Evolutionary conservation across 768 basidiomycete genomes (phyloP).

Genomic region (Suillus paluster): DNA sequence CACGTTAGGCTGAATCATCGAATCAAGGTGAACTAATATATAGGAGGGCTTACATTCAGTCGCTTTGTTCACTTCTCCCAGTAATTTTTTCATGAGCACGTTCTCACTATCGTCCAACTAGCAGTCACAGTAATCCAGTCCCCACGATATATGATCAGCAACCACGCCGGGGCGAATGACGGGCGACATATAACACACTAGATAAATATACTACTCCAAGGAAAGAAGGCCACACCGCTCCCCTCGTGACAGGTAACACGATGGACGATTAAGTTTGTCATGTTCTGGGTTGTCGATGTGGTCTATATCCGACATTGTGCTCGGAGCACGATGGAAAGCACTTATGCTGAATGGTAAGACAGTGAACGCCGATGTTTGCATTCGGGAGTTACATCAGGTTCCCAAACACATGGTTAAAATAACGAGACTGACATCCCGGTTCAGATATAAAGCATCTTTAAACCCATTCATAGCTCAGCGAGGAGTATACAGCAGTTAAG

Average conservation of each 20-base stretch:
- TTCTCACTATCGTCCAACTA: neutral
- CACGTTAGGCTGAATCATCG: too few relatives aligned
- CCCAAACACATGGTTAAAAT: neutral
- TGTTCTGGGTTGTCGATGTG: conserved; percentile 43
- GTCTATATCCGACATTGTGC: neutral
- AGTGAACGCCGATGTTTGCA: conserved; percentile 55
- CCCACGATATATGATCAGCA: neutral
- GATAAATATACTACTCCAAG: conserved; percentile 57
- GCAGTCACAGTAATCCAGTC: neutral
- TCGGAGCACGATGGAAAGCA: conserved; percentile 5
- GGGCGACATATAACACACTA: conserved; percentile 37
- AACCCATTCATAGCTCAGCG: conserved; percentile 38
- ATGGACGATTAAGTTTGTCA: conserved; percentile 51
- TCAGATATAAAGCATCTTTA: conserved; percentile 54
- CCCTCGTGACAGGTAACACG: conserved; percentile 61
- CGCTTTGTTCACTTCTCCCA: too few relatives aligned
- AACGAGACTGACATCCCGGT: conserved; percentile 50
- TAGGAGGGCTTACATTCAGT: too few relatives aligned
- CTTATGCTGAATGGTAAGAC: conserved; percentile 65
- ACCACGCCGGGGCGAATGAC: neutral
- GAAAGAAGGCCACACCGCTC: conserved; percentile 67
- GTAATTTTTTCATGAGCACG: too few relatives aligned
- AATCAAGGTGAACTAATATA: too few relatives aligned
- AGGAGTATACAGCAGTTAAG: too few relatives aligned
- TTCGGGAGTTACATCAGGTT: neutral